Conservation (phyloP, 2,329 filamentous ascomycete genomes). For the Diaporthe eres region DNA sequence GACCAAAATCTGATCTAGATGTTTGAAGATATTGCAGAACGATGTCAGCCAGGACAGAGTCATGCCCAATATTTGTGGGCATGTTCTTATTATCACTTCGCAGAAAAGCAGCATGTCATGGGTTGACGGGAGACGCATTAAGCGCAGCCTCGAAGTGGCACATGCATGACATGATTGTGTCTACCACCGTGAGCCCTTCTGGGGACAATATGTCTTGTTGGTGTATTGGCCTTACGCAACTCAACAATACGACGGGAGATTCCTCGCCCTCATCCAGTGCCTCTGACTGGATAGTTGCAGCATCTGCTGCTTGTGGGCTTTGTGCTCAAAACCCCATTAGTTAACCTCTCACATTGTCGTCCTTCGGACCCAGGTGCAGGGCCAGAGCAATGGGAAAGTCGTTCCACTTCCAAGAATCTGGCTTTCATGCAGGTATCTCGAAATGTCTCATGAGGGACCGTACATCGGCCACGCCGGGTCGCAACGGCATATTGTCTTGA, state of each 20-base stretch:
- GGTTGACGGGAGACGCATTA: background rate
- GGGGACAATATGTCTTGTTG: conserved; percentile 11
- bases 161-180: background rate
- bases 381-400: background rate
- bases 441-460: background rate
- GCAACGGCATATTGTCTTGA: background rate
- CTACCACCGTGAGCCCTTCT: background rate
- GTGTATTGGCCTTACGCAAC: background rate
- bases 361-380: background rate
- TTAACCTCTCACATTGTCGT: background rate
- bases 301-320: background rate
- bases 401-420: background rate
- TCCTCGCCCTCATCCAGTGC: background rate
- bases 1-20: background rate
- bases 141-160: background rate
- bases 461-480: background rate
- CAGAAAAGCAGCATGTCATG: background rate
- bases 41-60: too few relatives aligned
- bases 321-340: background rate
- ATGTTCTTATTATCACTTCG: conserved; percentile 2
- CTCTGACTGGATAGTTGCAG: background rate
- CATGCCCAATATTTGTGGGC: background rate
- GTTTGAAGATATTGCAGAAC: background rate
- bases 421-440: conserved; percentile 2
- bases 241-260: background rate